Evolutionary conservation across 1,284 basidiomycete genomes (phyloP), one percentile per base, ranked within the genome.

Genomic region (Vanrija sp.): DNA sequence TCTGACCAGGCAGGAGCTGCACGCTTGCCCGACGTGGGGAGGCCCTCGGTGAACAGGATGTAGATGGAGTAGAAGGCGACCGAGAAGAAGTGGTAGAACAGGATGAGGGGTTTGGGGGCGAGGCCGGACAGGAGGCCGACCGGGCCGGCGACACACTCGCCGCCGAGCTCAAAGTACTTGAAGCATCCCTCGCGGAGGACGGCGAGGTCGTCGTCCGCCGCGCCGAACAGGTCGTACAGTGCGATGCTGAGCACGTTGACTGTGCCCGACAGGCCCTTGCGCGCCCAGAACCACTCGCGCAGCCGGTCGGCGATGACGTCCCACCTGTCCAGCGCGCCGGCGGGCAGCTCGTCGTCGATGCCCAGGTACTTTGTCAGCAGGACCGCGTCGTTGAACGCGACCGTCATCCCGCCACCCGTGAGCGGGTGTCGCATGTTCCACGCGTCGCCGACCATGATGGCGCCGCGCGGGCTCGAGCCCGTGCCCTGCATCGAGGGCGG

Each of bases 361-460:
- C 78, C 74, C 0, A 95, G 78, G 57, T 89, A 78, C 26, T 84
- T 78, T 0, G 85, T 82, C 9, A 96, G 80, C 19, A 89, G 69
- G 16, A 91, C 85, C 15, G 88, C 87, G 65, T 96, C 93, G 69
- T 86, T 82, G 54, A 96, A 80, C 2, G 91, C 91, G 43, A 95
- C 92, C 1, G 91, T 93, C 93, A 97, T 97, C 6, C 93, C 93
- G 18, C 91, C 95, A 10, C 96, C 96, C 0, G 95, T 98, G 12
- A 99, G 81, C 0, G 96, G 95, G 76, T 99, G 96, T 1, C 96
- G 88, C 94, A 98, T 98, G 74, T 98, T 99, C 88, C 93, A 95
- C 1, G 95, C 87, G 74, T 98, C 96, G 5, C 96, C 96, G 42
- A 97, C 81, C 54, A 98, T 83, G 61, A 98, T 81, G 8, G 86